Percentiles rank a stretch among this genome's conserved stretches.
Conservation (phyloP, 495 filamentous ascomycete genomes). For the Terfezia boudieri region DNA sequence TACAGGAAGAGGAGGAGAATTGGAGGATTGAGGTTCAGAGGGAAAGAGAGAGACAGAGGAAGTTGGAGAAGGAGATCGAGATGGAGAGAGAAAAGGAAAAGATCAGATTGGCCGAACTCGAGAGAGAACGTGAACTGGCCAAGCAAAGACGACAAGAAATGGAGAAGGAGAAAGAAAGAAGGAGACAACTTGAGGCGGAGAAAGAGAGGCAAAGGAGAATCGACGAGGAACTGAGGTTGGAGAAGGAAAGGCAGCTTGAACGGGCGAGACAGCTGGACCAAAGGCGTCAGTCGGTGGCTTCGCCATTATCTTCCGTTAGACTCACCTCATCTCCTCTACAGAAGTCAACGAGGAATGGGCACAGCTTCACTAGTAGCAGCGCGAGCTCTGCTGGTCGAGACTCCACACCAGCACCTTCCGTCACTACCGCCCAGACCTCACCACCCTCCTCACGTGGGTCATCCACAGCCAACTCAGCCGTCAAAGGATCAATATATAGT, state of each 20-base stretch:
- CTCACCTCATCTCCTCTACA: neutral
- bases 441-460: neutral
- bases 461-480: neutral
- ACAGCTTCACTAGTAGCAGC: neutral
- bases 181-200: constrained; percentile 6
- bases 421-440: neutral
- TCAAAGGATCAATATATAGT: neutral
- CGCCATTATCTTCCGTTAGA: neutral
- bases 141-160: constrained; percentile 10
- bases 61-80: constrained; percentile 7
- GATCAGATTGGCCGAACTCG: constrained; percentile 3
- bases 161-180: constrained; percentile 8
- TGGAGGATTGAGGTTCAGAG: constrained; percentile 7
- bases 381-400: neutral
- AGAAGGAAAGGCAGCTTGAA: constrained; percentile 10
- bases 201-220: constrained; percentile 13
- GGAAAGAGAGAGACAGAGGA: constrained; percentile 4
- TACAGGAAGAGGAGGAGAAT: constrained; percentile 5
- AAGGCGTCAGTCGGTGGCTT: neutral
- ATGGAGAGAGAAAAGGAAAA: constrained; percentile 2
- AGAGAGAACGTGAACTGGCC: constrained; percentile 3
- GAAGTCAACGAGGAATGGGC: neutral
- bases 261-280: neutral
- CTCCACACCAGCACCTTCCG: neutral
- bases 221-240: constrained; percentile 9